phyloP scores from a whole-genome alignment of 805 yeast genomes.

The Nakazawaea sp. region DNA sequence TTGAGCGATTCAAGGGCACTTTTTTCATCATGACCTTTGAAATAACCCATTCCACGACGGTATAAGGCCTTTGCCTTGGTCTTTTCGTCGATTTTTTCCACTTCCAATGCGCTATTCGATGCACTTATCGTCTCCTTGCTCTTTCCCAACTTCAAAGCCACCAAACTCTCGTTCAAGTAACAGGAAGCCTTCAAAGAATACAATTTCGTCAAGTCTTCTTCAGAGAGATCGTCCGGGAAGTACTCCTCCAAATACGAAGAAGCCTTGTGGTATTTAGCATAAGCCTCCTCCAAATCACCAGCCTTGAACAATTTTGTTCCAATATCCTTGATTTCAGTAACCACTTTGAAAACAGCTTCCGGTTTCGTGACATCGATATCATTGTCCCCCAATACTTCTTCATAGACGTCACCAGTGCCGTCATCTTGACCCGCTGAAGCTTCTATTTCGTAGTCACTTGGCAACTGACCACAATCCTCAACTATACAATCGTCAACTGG shows the following conservation, averaged over 20 bases:
- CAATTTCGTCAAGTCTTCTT: slow-evolving; percentile 42
- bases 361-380: slow-evolving; percentile 54
- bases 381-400: slow-evolving; percentile 71
- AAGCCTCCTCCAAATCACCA: slow-evolving; percentile 50
- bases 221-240: slow-evolving; percentile 61
- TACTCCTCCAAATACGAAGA: slow-evolving; percentile 61
- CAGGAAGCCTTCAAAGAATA: slow-evolving; percentile 55
- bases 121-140: slow-evolving; percentile 49
- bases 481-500: slow-evolving; percentile 70
- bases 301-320: slow-evolving; percentile 74
- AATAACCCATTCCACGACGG: slow-evolving; percentile 76
- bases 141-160: slow-evolving; percentile 57
- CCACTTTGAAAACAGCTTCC: slow-evolving; percentile 62
- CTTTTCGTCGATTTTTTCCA: slow-evolving; percentile 50
- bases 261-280: slow-evolving; percentile 68
- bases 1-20: slow-evolving; percentile 61
- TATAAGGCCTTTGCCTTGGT: slow-evolving; percentile 80
- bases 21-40: slow-evolving; percentile 58
- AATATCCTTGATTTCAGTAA: slow-evolving; percentile 58
- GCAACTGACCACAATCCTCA: slow-evolving; percentile 71
- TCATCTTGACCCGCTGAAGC: slow-evolving; percentile 49
- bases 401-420: slow-evolving; percentile 81
- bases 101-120: slow-evolving; percentile 61
- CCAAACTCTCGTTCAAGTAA: slow-evolving; percentile 67
- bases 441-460: slow-evolving; percentile 45